Evolutionary conservation across 495 filamentous ascomycete genomes (phyloP), one percentile per base, ranked within the genome.

Genomic region (Rhizodiscina lignyota): DNA sequence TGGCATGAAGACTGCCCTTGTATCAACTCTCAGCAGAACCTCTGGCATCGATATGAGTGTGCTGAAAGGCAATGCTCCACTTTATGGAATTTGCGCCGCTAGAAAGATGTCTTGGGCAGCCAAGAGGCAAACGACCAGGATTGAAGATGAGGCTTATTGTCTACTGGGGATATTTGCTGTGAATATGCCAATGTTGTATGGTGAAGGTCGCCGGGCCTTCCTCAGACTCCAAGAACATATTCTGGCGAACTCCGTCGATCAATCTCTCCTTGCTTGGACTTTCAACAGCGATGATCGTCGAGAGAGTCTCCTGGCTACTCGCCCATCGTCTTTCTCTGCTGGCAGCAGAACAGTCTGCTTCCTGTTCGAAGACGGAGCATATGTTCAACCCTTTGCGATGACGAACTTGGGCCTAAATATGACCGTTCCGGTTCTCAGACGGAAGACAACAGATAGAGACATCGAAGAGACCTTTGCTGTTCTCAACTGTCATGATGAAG

Each of bases 131-230:
- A 43, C 44, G 20, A 31, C 41, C 16, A 19, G 32, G 19, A 17
- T 27, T 8, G 44, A 47, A 30, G 44, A 48, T 36, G 22, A 15
- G 16, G 41, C 44, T 5, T 48, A 48, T 26, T 44, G 41, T 36
- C 21, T 48, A 22, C 18, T 48, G 16, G 44, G 44, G 18, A 24
- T 48, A 8, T 44, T 48, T 36, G 37, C 28, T n/a, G 29, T 48
- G 10, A 32, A 48, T 28, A 48, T 48, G 41, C 36, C 44, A 8
- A 19, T 44, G 11, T 26, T 44, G 8, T 48, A 48, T 27, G 44
- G 44, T 16, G 44, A 48, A 36, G 27, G 44, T 18, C 16, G 31
- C 15, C 24, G 21, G 5, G 44, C 44, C 26, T 48, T 48, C 28
- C 2, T 38, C 15, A 12, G 44, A 21, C 40, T 48, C n/a, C 44